Evolutionary conservation across 2,329 filamentous ascomycete genomes (phyloP).

Genomic region (Periconia sp.): DNA sequence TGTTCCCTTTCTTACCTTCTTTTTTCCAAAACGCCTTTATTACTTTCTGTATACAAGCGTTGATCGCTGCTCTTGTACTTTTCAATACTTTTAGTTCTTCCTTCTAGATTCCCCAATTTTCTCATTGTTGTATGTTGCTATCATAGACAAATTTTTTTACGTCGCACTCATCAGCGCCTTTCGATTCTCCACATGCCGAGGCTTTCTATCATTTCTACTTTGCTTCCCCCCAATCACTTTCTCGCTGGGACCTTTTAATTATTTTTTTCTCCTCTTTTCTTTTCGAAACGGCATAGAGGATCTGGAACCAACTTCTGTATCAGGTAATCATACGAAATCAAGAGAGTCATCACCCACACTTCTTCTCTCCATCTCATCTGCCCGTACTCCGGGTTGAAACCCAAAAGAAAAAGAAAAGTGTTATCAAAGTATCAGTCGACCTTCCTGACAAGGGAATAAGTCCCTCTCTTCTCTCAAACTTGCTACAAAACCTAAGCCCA

Average conservation of each 20-base stretch:
- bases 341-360: not conserved
- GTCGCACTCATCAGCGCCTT: constrained; percentile 1
- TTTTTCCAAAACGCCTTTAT: not conserved
- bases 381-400: too few relatives aligned
- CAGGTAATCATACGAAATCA: constrained; percentile 3
- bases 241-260: not conserved
- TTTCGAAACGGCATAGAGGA: not conserved
- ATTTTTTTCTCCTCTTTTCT: too few relatives aligned
- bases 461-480: not conserved
- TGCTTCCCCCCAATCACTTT: not conserved
- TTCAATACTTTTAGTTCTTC: not conserved
- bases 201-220: not conserved
- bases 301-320: not conserved
- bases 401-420: not conserved
- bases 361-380: not conserved
- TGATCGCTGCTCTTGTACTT: constrained; percentile 19
- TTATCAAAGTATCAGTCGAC: too few relatives aligned
- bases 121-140: constrained; percentile 4
- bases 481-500: not conserved
- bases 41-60: constrained; percentile 14
- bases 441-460: not conserved
- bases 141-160: constrained; percentile 3
- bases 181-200: constrained; percentile 2
- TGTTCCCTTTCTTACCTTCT: not conserved
- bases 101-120: constrained; percentile 12